Percentiles rank a stretch among this genome's conserved stretches.
These are phyloP conservation scores for Bruguiera gymnorhiza DNA, from an alignment of 345 rosid species.

Conservation along the genomic window DNA sequence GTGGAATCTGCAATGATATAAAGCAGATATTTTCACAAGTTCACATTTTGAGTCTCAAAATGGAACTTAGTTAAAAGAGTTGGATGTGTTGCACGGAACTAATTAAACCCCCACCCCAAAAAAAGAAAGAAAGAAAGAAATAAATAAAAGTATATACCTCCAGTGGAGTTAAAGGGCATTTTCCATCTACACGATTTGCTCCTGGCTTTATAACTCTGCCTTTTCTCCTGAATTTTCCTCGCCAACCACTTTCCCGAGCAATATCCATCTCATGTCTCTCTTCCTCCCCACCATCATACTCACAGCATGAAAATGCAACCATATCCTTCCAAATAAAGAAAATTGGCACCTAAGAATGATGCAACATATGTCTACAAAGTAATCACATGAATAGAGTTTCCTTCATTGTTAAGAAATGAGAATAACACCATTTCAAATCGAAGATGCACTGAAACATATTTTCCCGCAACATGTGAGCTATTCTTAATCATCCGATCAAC, in stretches of 20 bases:
- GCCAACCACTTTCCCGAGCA: conserved; percentile 94
- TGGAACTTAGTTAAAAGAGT: background rate
- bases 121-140: background rate
- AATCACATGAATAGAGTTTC: background rate
- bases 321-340: conserved; percentile 55
- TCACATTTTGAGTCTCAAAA: background rate
- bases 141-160: conserved; percentile 47
- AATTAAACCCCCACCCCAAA: no score
- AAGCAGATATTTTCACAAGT: no score
- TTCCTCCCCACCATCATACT: conserved; percentile 88
- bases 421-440: conserved; percentile 77
- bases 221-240: conserved; percentile 89
- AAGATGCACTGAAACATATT: conserved; percentile 96
- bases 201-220: conserved; percentile 89
- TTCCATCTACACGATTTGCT: conserved; percentile 88
- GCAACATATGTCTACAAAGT: background rate
- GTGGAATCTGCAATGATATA: background rate
- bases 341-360: conserved; percentile 13
- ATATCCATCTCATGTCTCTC: conserved; percentile 89
- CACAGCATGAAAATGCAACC: conserved; percentile 99
- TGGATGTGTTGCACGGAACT: background rate
- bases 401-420: conserved; percentile 7
- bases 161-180: conserved; percentile 88
- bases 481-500: conserved; percentile 76
- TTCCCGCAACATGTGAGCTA: conserved; percentile 61